Base-by-base conservation (phyloP, 176 grass and related monocot genomes). In the Poa annua region DNA sequence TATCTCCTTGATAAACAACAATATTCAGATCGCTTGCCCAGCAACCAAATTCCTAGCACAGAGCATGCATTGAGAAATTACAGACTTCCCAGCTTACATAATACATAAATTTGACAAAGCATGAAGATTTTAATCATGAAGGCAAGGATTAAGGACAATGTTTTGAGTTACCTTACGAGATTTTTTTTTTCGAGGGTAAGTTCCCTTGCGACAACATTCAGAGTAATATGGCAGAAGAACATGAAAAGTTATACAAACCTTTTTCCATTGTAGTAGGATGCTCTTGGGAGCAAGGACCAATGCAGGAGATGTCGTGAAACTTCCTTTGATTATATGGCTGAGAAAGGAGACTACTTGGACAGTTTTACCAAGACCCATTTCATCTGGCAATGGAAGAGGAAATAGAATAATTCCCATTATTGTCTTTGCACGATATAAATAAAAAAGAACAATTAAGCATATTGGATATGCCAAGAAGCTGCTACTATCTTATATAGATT, bases 341-440 rank as follows among this genome's bases (percentile, higher is more conserved):
- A 91, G 84, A 89, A 94, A 91, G 57, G 80, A 91, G 29, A 89
- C 89, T 72, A 89, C 92, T 80, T 91, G 92, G 82, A 94, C 92
- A 25, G 92, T 94, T 84, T 94, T 94, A 12, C 92, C 92, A 61
- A 94, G 80, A 79, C 92, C 92, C 92, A 94, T 94, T 89, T 94
- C 92, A 91, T 94, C 92, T 94, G 83, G 33, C 74, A 90, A 55
- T 51, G 29, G 48, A 66, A 90, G 72, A n/a, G 14, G 11, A 81
- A 60, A 84, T 12, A 35, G 3, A 62, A 41, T 0, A 70, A 51
- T 53, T 7, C 20, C 8, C 36, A 69, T 65, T 73, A 17, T 55
- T 35, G 44, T 64, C 26, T 39, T 66, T 36, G 42, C 66, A 65
- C 38, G 0, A 32, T 32, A 38, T 50, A 15, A 82, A 62, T 14